A percentile compares a stretch with the other conserved stretches of the same genome.
phyloP scores from a whole-genome alignment of 768 basidiomycete genomes.

The Boletus tylopilopsis region DNA sequence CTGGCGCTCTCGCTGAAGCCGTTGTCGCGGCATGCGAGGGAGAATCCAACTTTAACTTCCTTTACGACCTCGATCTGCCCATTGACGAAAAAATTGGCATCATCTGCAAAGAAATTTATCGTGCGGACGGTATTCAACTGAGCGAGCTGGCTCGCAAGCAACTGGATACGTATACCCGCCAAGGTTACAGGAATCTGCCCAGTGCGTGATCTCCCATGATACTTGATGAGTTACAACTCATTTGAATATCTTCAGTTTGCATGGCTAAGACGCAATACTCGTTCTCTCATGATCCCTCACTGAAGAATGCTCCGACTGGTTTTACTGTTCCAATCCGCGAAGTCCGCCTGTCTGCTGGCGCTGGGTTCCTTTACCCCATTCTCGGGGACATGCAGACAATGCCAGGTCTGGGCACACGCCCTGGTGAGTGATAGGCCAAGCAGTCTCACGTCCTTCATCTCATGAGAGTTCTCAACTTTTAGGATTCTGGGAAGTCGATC shows the following conservation, averaged over 20 bases:
- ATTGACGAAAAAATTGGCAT: conserved; percentile 86
- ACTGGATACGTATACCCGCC: conserved; percentile 86
- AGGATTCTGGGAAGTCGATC: conserved; percentile 90
- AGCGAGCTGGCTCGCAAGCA: conserved; percentile 83
- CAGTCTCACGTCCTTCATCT: conserved; percentile 5
- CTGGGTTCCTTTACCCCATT: conserved; percentile 93
- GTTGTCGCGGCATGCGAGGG: conserved; percentile 83
- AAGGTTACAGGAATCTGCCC: conserved; percentile 77
- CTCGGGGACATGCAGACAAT: conserved; percentile 98
- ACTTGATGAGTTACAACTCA: conserved; percentile 7
- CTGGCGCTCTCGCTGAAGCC: conserved; percentile 87
- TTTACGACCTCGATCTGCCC: conserved; percentile 81
- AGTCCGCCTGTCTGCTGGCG: conserved; percentile 86
- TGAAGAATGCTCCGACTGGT: conserved; percentile 88
- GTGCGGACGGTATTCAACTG: conserved; percentile 86
- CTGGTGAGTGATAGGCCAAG: conserved; percentile 46
- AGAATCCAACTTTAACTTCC: conserved; percentile 83
- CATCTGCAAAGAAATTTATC: conserved; percentile 90
- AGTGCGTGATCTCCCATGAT: conserved; percentile 45
- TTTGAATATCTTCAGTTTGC: conserved; percentile 57
- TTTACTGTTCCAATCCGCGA: conserved; percentile 92
- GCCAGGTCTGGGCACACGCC: conserved; percentile 92
- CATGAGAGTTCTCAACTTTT: conserved; percentile 3
- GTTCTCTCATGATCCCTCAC: conserved; percentile 89
- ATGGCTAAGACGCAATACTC: conserved; percentile 99